Evolutionary conservation across 257 asterid species (phyloP).

Genomic region (Solanum ossicruentum): DNA sequence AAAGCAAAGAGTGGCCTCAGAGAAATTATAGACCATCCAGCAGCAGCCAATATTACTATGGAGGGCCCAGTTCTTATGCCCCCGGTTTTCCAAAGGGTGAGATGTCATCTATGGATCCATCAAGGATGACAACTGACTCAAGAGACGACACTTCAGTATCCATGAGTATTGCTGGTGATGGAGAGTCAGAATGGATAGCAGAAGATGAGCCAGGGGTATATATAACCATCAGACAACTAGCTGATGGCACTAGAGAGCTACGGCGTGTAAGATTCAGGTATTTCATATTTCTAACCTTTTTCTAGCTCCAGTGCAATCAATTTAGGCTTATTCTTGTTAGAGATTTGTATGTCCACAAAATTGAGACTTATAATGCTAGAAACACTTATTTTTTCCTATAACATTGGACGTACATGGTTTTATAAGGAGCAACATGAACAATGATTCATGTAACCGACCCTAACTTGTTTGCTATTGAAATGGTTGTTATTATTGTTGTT

Average conservation of each 20-base stretch:
- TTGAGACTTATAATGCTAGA: background rate
- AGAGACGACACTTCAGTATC: constrained; percentile 69
- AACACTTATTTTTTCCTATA: background rate
- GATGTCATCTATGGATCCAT: constrained; percentile 46
- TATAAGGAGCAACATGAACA: background rate
- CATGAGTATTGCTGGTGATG: constrained; percentile 81
- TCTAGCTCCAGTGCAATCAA: background rate
- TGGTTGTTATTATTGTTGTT: background rate
- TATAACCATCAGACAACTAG: constrained; percentile 81
- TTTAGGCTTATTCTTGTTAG: background rate
- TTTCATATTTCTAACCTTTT: background rate
- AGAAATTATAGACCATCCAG: constrained; percentile 26
- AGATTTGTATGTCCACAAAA: background rate
- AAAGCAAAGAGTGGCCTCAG: constrained; percentile 84
- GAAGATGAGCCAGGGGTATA: constrained; percentile 92
- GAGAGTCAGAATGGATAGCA: constrained; percentile 88
- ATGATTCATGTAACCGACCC: background rate
- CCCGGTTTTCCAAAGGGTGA: background rate
- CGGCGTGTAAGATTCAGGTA: constrained; percentile 98
- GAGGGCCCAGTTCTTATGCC: background rate
- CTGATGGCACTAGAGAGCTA: constrained; percentile 84
- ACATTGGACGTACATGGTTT: background rate
- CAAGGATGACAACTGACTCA: constrained; percentile 74
- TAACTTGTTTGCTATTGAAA: background rate
- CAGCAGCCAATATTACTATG: background rate